Evolutionary conservation across 2,329 filamentous ascomycete species (phyloP).

Genomic region (Curvularia sp.): DNA sequence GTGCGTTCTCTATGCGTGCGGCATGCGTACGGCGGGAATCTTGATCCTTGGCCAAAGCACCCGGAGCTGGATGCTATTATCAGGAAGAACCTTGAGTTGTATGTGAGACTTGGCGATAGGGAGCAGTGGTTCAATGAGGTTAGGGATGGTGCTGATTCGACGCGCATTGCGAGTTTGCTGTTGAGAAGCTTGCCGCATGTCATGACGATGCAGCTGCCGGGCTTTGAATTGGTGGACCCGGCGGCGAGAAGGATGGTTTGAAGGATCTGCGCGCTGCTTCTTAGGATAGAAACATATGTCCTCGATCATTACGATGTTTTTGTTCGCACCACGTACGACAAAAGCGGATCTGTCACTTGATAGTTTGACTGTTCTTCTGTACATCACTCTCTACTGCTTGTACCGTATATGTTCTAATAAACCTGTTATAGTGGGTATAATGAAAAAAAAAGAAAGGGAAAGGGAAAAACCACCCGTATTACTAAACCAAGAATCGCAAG

Average conservation of each 20-base stretch:
- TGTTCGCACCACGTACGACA: background rate
- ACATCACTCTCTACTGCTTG: too few species aligned
- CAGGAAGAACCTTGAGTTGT: constrained; percentile 6
- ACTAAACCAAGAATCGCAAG: background rate
- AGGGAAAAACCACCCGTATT: background rate
- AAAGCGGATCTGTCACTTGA: background rate
- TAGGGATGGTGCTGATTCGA: constrained; percentile 20
- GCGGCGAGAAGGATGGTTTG: background rate
- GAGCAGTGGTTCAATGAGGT: constrained; percentile 17
- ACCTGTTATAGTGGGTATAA: too few species aligned
- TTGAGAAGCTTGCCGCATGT: constrained; percentile 22
- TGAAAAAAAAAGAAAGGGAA: too few species aligned
- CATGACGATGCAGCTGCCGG: constrained; percentile 24
- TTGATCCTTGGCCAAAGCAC: constrained; percentile 22
- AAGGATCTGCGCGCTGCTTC: background rate
- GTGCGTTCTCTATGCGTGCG: constrained; percentile 18
- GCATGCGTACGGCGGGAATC: constrained; percentile 24
- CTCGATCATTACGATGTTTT: background rate
- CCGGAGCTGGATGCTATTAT: constrained; percentile 13
- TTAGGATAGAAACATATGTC: background rate
- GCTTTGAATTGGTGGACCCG: constrained; percentile 27
- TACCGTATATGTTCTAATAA: too few species aligned
- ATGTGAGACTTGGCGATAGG: constrained; percentile 11
- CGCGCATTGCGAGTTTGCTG: constrained; percentile 22
- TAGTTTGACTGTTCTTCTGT: too few species aligned